Conservation (phyloP, 148 eudicot genomes). For the Camellia sinensis region DNA sequence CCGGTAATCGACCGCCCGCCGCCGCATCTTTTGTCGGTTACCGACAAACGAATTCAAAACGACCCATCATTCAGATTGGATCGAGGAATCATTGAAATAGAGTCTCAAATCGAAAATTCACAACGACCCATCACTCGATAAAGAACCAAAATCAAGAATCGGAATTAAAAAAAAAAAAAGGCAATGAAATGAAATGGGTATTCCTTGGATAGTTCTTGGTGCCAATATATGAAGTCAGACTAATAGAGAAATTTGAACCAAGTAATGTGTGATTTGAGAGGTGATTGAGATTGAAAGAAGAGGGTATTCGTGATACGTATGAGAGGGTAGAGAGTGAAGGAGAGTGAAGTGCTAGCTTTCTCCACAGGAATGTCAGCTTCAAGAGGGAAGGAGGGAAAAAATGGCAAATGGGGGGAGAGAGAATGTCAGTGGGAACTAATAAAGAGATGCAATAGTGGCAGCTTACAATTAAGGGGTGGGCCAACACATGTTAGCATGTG, state of each 20-base stretch:
- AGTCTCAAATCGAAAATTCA: conserved; percentile 14
- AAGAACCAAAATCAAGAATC: neutral
- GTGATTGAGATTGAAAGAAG: no score
- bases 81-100: conserved; percentile 3
- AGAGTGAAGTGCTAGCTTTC: neutral
- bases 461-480: no score
- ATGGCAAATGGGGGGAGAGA: neutral
- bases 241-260: neutral
- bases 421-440: neutral
- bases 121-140: conserved; percentile 12
- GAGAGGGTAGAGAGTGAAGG: neutral
- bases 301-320: no score
- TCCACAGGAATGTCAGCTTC: neutral
- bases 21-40: conserved; percentile 49
- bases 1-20: conserved; percentile 84
- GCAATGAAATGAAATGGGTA: conserved; percentile 1
- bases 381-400: neutral
- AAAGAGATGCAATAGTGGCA: no score
- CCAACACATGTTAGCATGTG: no score
- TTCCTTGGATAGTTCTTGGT: neutral
- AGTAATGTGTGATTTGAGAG: neutral
- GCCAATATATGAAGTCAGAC: neutral
- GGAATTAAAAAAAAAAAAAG: neutral
- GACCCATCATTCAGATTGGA: conserved; percentile 23
- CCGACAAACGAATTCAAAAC: conserved; percentile 15